phyloP scores from a whole-genome alignment of 1,284 basidiomycete genomes.

The Bjerkandera adusta region DNA sequence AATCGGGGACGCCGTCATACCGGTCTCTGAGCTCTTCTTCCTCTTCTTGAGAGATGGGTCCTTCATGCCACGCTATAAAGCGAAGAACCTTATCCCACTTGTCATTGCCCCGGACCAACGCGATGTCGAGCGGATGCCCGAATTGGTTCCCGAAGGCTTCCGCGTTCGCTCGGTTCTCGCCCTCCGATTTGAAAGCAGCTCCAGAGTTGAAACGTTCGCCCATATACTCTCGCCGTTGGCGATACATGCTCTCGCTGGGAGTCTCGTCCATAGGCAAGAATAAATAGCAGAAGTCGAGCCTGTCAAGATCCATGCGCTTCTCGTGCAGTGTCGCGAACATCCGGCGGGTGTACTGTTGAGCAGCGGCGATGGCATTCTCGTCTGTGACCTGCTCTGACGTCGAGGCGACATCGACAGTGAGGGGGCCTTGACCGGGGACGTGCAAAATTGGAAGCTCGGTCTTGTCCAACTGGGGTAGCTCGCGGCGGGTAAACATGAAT shows the following conservation, averaged over 20 bases:
- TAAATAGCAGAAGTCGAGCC: constrained; percentile 59
- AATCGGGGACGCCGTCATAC: constrained; percentile 35
- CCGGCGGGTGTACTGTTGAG: constrained; percentile 51
- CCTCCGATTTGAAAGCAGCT: constrained; percentile 14
- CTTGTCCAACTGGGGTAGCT: constrained; percentile 34
- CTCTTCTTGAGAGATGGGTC: constrained; percentile 45
- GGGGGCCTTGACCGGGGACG: constrained; percentile 35
- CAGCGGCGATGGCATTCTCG: constrained; percentile 35
- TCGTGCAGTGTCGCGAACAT: constrained; percentile 60
- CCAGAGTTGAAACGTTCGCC: constrained; percentile 12
- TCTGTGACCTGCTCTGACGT: constrained; percentile 26
- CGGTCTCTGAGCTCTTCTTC: constrained; percentile 40
- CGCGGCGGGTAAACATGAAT: constrained; percentile 47
- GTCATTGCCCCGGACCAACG: constrained; percentile 42
- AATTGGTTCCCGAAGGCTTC: constrained; percentile 43
- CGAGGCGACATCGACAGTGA: constrained; percentile 29
- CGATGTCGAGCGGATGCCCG: constrained; percentile 47
- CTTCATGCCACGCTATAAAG: constrained; percentile 55
- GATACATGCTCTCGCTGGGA: constrained; percentile 40
- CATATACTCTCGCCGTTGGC: constrained; percentile 44
- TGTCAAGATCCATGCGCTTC: constrained; percentile 44
- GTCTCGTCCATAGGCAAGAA: constrained; percentile 43
- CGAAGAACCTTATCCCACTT: constrained; percentile 44
- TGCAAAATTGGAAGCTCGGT: constrained; percentile 49
- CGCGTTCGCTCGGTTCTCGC: constrained; percentile 28